A percentile compares a stretch with the other conserved stretches of the same genome.
Evolutionary conservation across 306 rosid genomes (phyloP).

Genomic region (Acacia crassicarpa): DNA sequence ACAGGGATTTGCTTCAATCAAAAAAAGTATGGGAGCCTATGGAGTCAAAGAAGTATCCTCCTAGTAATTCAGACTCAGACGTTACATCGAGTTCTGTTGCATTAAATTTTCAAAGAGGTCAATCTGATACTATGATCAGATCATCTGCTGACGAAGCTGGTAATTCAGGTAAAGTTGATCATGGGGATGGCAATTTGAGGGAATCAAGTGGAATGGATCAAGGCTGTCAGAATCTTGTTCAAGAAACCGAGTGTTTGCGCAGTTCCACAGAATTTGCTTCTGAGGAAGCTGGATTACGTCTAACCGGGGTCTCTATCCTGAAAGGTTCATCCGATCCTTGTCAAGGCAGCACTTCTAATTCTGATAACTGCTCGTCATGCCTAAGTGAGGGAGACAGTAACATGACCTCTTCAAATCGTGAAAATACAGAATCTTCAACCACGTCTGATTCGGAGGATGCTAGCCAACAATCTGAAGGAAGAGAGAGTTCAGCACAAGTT

Average conservation of each 20-base stretch:
- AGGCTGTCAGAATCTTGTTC: constrained; percentile 43
- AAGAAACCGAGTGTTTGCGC: constrained; percentile 45
- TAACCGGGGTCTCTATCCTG: constrained; percentile 34
- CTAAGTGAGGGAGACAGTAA: constrained; percentile 87
- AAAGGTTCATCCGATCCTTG: constrained; percentile 47
- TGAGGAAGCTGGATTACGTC: constrained; percentile 44
- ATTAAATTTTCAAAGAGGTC: constrained; percentile 45
- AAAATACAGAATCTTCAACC: constrained; percentile 77
- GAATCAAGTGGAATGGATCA: constrained; percentile 52
- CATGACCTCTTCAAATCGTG: constrained; percentile 68
- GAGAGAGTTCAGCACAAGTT: constrained; percentile 46
- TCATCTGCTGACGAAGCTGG: constrained; percentile 50
- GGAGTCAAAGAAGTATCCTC: constrained; percentile 73
- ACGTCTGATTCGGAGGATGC: constrained; percentile 91
- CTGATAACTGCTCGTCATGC: constrained; percentile 83
- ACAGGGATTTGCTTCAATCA: constrained; percentile 63
- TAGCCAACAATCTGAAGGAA: constrained; percentile 74
- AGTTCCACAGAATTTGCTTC: constrained; percentile 42
- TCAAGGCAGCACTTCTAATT: constrained; percentile 52
- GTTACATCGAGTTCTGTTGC: constrained; percentile 50
- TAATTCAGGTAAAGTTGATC: constrained; percentile 47
- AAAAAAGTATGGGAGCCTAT: constrained; percentile 95
- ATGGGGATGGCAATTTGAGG: constrained; percentile 46
- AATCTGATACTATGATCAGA: constrained; percentile 45
- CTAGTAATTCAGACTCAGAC: constrained; percentile 75